A percentile compares a stretch with the other conserved stretches of the same genome.
These are phyloP conservation scores for Flaveria trinervia DNA, from an alignment of 129 eudicot species.

Conservation along the genomic window DNA sequence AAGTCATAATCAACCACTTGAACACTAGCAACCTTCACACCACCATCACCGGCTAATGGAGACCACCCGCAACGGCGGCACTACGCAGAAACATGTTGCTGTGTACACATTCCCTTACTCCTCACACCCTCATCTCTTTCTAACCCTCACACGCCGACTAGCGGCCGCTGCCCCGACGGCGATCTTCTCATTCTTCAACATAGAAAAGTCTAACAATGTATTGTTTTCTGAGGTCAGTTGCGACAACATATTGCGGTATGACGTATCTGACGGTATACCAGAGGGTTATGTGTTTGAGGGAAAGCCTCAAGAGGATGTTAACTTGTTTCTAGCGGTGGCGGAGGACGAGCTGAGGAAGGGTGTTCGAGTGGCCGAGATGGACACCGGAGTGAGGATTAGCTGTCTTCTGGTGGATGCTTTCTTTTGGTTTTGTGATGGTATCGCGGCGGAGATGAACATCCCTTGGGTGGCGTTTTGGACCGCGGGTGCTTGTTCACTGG, in stretches of 20 bases:
- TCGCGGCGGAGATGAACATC: conserved; percentile 51
- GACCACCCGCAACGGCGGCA: too few species aligned
- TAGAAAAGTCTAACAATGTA: conserved; percentile 23
- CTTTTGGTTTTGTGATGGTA: conserved; percentile 52
- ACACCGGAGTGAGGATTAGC: conserved; percentile 38
- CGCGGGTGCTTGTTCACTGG: conserved; percentile 46
- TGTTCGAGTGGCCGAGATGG: conserved; percentile 45
- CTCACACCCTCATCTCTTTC: conserved; percentile 56
- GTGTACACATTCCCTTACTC: conserved; percentile 62
- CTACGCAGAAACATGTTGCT: conserved; percentile 43
- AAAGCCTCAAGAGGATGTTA: conserved; percentile 47
- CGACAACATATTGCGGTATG: conserved; percentile 38
- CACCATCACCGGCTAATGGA: background rate
- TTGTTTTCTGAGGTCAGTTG: conserved; percentile 24
- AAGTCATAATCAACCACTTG: background rate
- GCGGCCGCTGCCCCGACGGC: conserved; percentile 48
- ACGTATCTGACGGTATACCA: conserved; percentile 56
- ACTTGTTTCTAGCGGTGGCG: conserved; percentile 52
- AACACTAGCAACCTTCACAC: background rate
- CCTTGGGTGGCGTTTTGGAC: conserved; percentile 75
- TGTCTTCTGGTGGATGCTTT: conserved; percentile 68
- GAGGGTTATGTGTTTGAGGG: conserved; percentile 48
- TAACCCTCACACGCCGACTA: conserved; percentile 42
- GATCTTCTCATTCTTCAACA: conserved; percentile 53
- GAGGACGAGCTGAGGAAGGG: conserved; percentile 49